Conservation (phyloP, 1,284 basidiomycete species). For the Gymnopus androsaceus region DNA sequence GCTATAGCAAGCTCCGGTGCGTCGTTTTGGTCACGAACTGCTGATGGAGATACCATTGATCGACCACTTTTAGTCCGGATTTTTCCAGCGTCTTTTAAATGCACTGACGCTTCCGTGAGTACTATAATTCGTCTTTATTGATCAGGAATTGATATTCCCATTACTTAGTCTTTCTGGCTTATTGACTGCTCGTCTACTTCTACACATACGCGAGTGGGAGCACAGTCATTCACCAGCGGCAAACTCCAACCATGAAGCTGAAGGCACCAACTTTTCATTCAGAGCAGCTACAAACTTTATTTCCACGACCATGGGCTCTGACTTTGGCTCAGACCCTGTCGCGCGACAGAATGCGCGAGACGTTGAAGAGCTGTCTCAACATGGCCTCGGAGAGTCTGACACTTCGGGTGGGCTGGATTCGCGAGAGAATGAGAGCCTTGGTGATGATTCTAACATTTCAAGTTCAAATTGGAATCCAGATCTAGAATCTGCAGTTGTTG, state of each 20-base stretch:
- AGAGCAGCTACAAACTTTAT: not conserved
- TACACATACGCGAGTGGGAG: slow-evolving; percentile 33
- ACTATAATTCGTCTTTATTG: not conserved
- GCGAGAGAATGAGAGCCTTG: no score
- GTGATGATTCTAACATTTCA: no score
- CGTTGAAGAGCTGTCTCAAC: no score
- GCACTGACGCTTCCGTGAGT: slow-evolving; percentile 33
- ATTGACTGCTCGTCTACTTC: slow-evolving; percentile 35
- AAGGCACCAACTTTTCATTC: not conserved
- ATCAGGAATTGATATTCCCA: not conserved
- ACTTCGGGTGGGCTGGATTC: no score
- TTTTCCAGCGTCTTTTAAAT: slow-evolving; percentile 32
- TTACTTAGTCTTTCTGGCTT: slow-evolving; percentile 32
- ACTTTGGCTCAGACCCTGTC: slow-evolving; percentile 9
- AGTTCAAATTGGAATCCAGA: no score
- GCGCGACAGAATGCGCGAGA: not conserved
- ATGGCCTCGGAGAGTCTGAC: no score
- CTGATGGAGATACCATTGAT: not conserved
- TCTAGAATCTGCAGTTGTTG: no score
- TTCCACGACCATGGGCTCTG: not conserved
- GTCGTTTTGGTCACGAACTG: not conserved
- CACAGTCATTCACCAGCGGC: slow-evolving; percentile 4
- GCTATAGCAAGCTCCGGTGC: slow-evolving; percentile 3
- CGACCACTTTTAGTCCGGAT: slow-evolving; percentile 26
- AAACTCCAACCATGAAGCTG: not conserved